A percentile compares a stretch with the other conserved stretches of the same genome.
Evolutionary conservation across 345 rosid genomes (phyloP).

Genomic region (Citrus glauca): DNA sequence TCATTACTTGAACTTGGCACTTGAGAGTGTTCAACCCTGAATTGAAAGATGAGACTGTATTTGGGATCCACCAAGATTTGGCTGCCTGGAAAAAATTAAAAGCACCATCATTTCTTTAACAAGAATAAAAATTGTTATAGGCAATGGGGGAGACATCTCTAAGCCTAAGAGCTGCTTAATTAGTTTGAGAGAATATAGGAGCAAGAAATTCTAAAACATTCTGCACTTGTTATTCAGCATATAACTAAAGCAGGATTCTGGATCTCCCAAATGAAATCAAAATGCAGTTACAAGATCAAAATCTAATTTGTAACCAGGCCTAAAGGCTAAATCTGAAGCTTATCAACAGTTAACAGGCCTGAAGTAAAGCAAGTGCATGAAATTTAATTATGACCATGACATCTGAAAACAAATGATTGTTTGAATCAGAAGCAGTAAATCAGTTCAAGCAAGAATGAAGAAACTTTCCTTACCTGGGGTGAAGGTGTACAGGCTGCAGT

Average conservation of each 20-base stretch:
- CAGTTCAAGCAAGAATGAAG: conserved; percentile 8
- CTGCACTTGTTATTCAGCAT: neutral
- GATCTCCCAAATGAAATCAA: neutral
- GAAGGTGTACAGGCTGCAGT: conserved; percentile 54
- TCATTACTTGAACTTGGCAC: conserved; percentile 61
- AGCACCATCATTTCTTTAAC: neutral
- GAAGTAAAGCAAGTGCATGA: neutral
- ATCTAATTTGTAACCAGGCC: neutral
- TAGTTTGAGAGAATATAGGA: neutral
- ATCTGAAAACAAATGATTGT: neutral
- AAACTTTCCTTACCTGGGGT: conserved; percentile 29
- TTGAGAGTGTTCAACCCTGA: conserved; percentile 37
- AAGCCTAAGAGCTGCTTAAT: neutral
- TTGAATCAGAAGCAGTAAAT: neutral
- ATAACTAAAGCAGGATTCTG: neutral
- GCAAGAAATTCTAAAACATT: neutral
- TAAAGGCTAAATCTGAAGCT: neutral
- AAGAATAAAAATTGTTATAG: neutral
- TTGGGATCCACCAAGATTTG: conserved; percentile 74
- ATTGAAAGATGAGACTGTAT: conserved; percentile 46
- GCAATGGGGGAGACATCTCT: neutral
- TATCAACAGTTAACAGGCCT: neutral
- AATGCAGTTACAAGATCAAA: neutral
- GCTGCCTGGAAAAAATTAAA: conserved; percentile 35
- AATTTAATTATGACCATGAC: neutral